Base-by-base conservation (phyloP, 169 alveolate species). In the Eimeria maxima region DNA sequence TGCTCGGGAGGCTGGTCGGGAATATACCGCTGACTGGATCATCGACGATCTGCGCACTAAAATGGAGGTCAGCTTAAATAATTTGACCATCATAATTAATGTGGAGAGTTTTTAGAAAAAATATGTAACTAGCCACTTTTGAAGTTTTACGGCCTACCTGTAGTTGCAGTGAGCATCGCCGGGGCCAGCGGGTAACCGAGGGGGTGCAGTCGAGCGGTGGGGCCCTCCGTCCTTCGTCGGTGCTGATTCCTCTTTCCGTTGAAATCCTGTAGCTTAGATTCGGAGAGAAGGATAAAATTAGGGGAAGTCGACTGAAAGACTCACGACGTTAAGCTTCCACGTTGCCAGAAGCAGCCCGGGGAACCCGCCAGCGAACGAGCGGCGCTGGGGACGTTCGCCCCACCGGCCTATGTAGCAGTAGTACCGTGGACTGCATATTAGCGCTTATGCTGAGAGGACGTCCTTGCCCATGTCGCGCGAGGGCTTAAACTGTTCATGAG, bases 131-230 rank as follows among this genome's bases (percentile, higher is more conserved):
- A 22, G 53, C 50, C 53, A 73, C 24, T 3, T 16, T 0, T 50
- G 27, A 73, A 73, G n/a, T 71, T 73, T 73, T 53, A 38, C 83
- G 6, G 83, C 55, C 83, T 3, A 38, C 83, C 16, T 16, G 55
- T 33, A 71, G 53, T 73, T 38, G 50, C 53, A 27, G 83, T 73
- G 83, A 73, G 83, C 83, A 73, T 73, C 53, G 83, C 53, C n/a
- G 83, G 55, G 83, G 83, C 83, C 83, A 18, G 83, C 83, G 33
- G 33, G 33, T 29, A 73, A 53, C 29, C 29, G 55, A 73, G 13
- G 83, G 83, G 83, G 83, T 73, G 83, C 83, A 38, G 27, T 53
- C 53, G 83, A 73, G 42, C 29, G 83, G 16, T 73, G 83, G 83
- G 83, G 83, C 83, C 83, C 22, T 16, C 38, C 24, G 4, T 73